phyloP scores from a whole-genome alignment of 768 basidiomycete genomes.

The Kwoniella sp. region DNA sequence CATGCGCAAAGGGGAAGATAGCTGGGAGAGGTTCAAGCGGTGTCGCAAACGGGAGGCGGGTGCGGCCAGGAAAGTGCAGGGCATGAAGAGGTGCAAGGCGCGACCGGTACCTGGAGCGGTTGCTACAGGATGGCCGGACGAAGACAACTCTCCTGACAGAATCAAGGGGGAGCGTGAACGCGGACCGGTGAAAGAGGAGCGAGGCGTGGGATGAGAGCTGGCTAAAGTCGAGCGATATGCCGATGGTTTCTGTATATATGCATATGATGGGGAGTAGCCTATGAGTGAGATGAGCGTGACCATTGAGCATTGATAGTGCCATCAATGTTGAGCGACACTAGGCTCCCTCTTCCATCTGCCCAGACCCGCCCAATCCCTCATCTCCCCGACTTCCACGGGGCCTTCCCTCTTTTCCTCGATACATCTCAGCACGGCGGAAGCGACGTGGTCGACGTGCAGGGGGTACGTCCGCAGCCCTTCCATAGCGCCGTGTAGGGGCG shows the following conservation, averaged over 20 bases:
- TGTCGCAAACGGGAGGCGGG: not conserved
- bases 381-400: conserved; percentile 57
- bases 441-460: conserved; percentile 93
- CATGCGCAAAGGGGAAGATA: not conserved
- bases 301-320: not conserved
- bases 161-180: not conserved
- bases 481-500: conserved; percentile 55
- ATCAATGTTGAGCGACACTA: too few relatives aligned
- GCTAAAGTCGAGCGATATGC: too few relatives aligned
- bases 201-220: not conserved
- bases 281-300: not conserved
- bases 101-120: too few relatives aligned
- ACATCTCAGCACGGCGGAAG: conserved; percentile 64
- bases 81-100: not conserved
- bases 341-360: conserved; percentile 3
- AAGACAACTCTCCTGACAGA: too few relatives aligned
- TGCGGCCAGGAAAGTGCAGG: not conserved
- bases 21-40: not conserved
- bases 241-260: too few relatives aligned
- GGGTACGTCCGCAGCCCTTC: conserved; percentile 80
- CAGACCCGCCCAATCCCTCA: conserved; percentile 56
- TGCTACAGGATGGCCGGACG: not conserved
- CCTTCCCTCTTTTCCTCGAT: conserved; percentile 55
- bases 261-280: too few relatives aligned
- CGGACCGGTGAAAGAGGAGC: not conserved